Percentiles rank a stretch among this genome's conserved stretches.
Conservation (phyloP, 371 early-diverging fungal genomes). For the Mortierella sp. region DNA sequence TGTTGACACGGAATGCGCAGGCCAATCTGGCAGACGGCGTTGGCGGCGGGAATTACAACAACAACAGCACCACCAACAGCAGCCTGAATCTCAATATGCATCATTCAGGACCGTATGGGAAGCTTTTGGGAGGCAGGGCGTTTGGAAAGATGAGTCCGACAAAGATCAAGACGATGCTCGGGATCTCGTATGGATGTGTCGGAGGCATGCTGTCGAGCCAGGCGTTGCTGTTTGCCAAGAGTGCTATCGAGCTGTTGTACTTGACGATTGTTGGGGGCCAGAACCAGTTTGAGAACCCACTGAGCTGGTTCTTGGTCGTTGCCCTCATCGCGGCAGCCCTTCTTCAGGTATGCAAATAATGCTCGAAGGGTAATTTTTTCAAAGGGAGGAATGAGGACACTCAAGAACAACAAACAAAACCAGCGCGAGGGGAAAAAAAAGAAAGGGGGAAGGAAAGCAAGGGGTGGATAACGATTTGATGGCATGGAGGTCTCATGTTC, state of each 20-base stretch:
- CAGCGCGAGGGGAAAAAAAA: neutral
- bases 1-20: slow-evolving; percentile 45
- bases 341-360: slow-evolving; percentile 70
- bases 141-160: slow-evolving; percentile 60
- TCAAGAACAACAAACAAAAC: neutral
- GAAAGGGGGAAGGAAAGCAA: neutral
- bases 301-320: slow-evolving; percentile 79
- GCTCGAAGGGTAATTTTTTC: neutral
- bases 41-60: neutral
- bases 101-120: slow-evolving; percentile 13
- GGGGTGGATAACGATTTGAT: neutral
- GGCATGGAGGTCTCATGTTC: neutral
- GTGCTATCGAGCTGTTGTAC: slow-evolving; percentile 80
- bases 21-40: slow-evolving; percentile 16
- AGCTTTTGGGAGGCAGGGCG: slow-evolving; percentile 13
- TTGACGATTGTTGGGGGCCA: slow-evolving; percentile 69
- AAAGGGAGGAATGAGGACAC: neutral
- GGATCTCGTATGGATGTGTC: slow-evolving; percentile 76
- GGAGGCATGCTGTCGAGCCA: slow-evolving; percentile 84
- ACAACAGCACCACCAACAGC: slow-evolving; percentile 12
- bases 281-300: slow-evolving; percentile 79
- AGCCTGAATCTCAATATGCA: slow-evolving; percentile 13
- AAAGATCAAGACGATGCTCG: slow-evolving; percentile 59
- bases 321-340: slow-evolving; percentile 77
- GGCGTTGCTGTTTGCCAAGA: slow-evolving; percentile 84